phyloP scores from a whole-genome alignment of 163 green algal genomes.

The Volvox carteri region DNA sequence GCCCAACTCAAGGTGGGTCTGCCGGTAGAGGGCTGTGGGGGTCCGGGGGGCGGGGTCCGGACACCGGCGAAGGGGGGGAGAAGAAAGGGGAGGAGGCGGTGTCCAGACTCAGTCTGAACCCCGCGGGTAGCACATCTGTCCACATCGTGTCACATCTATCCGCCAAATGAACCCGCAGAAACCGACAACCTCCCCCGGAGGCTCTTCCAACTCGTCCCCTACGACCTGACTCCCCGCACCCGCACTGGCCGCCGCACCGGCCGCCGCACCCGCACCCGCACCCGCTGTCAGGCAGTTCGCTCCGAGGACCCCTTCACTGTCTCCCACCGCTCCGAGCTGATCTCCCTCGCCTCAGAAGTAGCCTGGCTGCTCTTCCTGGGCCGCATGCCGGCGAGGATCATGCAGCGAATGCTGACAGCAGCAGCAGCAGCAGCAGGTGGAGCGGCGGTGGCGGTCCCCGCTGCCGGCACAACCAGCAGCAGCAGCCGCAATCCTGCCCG shows the following conservation, averaged over 20 bases:
- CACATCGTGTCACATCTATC: too few species aligned
- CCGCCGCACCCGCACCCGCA: neutral
- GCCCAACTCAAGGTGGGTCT: slow-evolving; percentile 32
- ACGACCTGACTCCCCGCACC: neutral
- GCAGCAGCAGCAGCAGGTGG: neutral
- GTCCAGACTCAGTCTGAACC: too few species aligned
- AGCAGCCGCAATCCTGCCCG: too few species aligned
- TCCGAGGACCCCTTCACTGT: neutral
- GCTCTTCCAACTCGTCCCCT: too few species aligned
- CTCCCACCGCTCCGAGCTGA: slow-evolving; percentile 20
- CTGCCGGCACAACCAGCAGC: neutral
- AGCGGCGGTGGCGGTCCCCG: too few species aligned
- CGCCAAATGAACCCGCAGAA: too few species aligned
- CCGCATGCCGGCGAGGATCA: slow-evolving; percentile 1
- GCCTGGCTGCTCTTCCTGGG: slow-evolving; percentile 47
- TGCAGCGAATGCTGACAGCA: neutral
- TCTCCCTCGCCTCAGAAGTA: slow-evolving; percentile 24
- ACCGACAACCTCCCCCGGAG: too few species aligned
- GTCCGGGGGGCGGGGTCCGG: too few species aligned
- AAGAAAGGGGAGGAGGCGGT: too few species aligned
- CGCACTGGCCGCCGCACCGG: neutral
- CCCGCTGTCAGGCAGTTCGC: neutral
- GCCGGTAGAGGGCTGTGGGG: too few species aligned
- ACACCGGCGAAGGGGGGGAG: too few species aligned
- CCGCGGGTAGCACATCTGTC: too few species aligned